phyloP scores from a whole-genome alignment of 2,329 filamentous ascomycete genomes.

The Phialocephala subalpina region DNA sequence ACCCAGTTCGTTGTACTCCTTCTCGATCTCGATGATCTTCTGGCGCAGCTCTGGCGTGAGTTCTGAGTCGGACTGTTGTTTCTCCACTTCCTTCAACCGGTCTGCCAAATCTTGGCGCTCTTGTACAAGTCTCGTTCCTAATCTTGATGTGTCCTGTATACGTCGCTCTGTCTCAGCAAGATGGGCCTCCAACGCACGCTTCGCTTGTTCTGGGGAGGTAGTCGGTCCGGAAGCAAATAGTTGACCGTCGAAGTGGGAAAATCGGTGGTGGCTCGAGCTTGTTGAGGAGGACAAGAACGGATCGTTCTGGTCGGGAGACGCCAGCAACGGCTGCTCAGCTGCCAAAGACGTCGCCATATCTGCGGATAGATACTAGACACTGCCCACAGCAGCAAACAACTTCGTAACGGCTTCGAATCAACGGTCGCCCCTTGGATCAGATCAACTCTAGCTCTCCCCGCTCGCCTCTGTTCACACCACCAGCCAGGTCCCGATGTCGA shows the following conservation, averaged over 20 bases:
- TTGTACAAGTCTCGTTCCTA: constrained; percentile 86
- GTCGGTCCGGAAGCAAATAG: constrained; percentile 79
- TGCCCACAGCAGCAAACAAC: constrained; percentile 11
- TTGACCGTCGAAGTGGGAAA: constrained; percentile 83
- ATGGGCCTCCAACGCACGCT: constrained; percentile 88
- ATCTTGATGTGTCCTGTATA: constrained; percentile 87
- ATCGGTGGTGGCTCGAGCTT: constrained; percentile 75
- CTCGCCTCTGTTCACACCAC: constrained; percentile 21
- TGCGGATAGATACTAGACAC: constrained; percentile 40
- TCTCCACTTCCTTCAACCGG: constrained; percentile 84
- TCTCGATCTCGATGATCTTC: constrained; percentile 87
- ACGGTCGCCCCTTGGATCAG: constrained; percentile 6
- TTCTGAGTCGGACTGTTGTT: constrained; percentile 77
- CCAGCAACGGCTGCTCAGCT: constrained; percentile 36
- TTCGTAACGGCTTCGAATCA: background rate
- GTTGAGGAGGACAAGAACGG: constrained; percentile 63
- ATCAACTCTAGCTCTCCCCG: constrained; percentile 16
- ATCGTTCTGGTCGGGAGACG: constrained; percentile 44
- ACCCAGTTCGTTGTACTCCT: constrained; percentile 93
- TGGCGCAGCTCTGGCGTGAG: constrained; percentile 83
- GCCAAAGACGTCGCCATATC: constrained; percentile 40
- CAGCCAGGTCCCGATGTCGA: constrained; percentile 13
- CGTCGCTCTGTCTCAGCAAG: constrained; percentile 91
- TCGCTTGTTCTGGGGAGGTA: constrained; percentile 85
- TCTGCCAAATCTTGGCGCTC: constrained; percentile 87